Evolutionary conservation across 179 eudicot species (phyloP).

Genomic region (Sideroxylon spinosum): DNA sequence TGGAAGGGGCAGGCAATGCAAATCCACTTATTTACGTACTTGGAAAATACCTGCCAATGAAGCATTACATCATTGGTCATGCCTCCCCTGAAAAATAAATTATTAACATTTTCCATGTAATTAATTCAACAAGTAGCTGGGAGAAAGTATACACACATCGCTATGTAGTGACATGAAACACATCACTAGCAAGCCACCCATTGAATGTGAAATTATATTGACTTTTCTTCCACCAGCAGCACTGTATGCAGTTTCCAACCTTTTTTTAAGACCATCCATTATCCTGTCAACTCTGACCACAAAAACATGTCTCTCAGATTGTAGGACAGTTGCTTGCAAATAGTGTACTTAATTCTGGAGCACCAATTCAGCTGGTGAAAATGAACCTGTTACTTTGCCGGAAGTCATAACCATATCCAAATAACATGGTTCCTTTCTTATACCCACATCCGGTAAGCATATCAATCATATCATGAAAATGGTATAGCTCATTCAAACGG

Average conservation of each 20-base stretch:
- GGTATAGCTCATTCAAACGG: conserved; percentile 69
- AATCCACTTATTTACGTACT: conserved; percentile 91
- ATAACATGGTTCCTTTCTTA: conserved; percentile 90
- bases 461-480: conserved; percentile 92
- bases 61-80: conserved; percentile 8
- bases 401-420: conserved; percentile 95
- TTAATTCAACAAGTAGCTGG: conserved; percentile 20
- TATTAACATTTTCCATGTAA: neutral
- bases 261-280: conserved; percentile 78
- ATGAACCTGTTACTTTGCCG: conserved; percentile 89
- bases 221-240: conserved; percentile 89
- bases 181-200: conserved; percentile 89
- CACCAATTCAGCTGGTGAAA: neutral
- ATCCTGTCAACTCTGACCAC: conserved; percentile 60
- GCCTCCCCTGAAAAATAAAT: neutral
- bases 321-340: neutral
- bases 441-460: conserved; percentile 88
- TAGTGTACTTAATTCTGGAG: neutral
- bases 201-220: conserved; percentile 86
- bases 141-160: conserved; percentile 49
- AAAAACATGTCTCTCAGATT: neutral
- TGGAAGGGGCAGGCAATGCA: conserved; percentile 93
- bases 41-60: conserved; percentile 62
- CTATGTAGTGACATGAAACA: conserved; percentile 73
- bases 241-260: conserved; percentile 66